Evolutionary conservation across 345 rosid genomes (phyloP), one percentile per base, ranked within the genome.

Genomic region (Stellera chamaejasme): DNA sequence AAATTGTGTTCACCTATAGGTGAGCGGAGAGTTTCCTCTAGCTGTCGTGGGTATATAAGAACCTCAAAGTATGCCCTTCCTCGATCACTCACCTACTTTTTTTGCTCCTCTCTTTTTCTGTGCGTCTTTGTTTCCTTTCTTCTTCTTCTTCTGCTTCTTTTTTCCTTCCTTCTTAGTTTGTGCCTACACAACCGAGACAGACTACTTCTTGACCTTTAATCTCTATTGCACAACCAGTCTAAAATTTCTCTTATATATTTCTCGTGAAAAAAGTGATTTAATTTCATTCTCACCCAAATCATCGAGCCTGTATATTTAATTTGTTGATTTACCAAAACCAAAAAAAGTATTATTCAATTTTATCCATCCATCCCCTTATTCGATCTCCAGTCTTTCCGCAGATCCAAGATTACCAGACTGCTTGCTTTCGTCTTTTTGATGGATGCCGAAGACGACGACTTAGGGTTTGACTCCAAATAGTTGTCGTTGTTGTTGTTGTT

Each of bases 41-140:
- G 43, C 32, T 54, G 61, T 43, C 43, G 48, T 62, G 65, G 59
- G 56, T 64, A 69, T 58, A 64, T 36, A 51, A 50, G 54, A 47
- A 46, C 58, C 62, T 55, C 58, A 50, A 27, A 39, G 50, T 6
- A 59, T 5, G 46, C 43, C 47, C 19, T 39, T 56, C 10, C 50
- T 8, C 7, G 39, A 7, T 32, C 7, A n/a, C 55, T 51, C 65
- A 50, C 54, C 54, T 39, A 41, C 47, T 50, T 47, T 42, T 66
- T 46, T 28, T 11, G 6, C 11, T 15, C 49, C 47, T 42, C 52
- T 42, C 44, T 56, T 19, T 32, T 19, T 32, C 51, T 46, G 47
- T 64, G 46, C 13, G 10, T 11, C 6, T 16, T n/a, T 43, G 14
- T 58, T 13, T 53, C 12, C 5, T 47, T 54, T 1, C 51, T 56